Base-by-base conservation (phyloP, 2,329 filamentous ascomycete species). In the Davidsoniella eucalypti region DNA sequence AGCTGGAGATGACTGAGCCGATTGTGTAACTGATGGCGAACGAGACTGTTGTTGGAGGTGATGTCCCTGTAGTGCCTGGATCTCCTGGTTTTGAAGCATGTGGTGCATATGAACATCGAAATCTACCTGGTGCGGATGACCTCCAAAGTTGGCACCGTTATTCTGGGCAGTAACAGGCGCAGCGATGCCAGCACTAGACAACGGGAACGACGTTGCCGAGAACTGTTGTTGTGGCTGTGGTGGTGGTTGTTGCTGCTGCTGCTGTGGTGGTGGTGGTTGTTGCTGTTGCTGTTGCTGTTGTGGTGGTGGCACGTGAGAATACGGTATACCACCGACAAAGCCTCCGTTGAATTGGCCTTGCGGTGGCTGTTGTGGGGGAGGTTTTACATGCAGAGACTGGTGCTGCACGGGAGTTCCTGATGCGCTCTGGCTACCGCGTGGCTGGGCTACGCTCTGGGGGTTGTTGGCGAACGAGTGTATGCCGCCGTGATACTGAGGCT, bases 21-120 rank as follows among this genome's bases (percentile, higher is more conserved):
- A 52, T 3, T 44, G 50, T 10, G 46, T 41, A 21, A 50, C 41
- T 18, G 49, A 45, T 18, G 47, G 48, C 5, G 44, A 47, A 8
- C 38, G 25, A 18, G 48, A 50, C 39, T 47, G 47, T 12, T 39
- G 33, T 26, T 39, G 44, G 12, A 50, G 38, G 18, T 48, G 52
- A 18, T 52, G 50, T 16, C 38, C 44, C 8, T 51, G 47, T 10
- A 47, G 29, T 3, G 47, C 10, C 18, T 46, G 45, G 10, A 50
- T 47, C 2, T 54, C 48, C 16, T 57, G 61, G 21, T 58, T 58
- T 25, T 56, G 57, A 23, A 48, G 29, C 17, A 45, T 25, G n/a
- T 56, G 55, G 25, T 55, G 63, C 12, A 54, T 44, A n/a, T 57
- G 55, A 12, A 59, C 58, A 12, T 64, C 55, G 2, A 52, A 52